Percentiles rank a stretch among this genome's conserved stretches.
These are phyloP conservation scores for Diaporthe velutina DNA, from an alignment of 2,329 filamentous ascomycete species.

Conservation along the genomic window DNA sequence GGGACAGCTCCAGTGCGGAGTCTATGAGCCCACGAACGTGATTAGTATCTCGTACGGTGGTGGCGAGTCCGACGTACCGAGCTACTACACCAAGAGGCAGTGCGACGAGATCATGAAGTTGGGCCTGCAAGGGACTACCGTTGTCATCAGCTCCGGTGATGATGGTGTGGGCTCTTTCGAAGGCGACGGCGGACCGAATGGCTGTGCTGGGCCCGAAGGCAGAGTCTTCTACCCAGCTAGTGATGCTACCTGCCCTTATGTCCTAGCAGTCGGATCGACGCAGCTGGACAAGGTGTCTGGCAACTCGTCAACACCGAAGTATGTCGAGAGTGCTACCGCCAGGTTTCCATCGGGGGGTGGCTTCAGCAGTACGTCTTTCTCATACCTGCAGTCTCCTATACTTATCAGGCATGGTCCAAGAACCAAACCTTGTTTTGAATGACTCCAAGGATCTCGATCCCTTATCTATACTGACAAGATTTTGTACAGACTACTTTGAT, in stretches of 20 bases:
- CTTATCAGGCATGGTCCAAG: no score
- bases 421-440: no score
- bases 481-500: conserved; percentile 45
- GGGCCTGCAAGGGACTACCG: conserved; percentile 55
- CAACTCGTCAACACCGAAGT: conserved; percentile 27
- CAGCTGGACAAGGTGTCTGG: conserved; percentile 42
- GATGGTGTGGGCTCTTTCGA: conserved; percentile 52
- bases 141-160: conserved; percentile 57
- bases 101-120: conserved; percentile 61
- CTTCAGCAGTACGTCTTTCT: conserved; percentile 45
- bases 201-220: conserved; percentile 52
- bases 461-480: background rate
- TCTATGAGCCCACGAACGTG: conserved; percentile 62
- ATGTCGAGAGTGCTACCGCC: conserved; percentile 44
- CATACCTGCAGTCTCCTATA: background rate
- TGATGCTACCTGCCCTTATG: conserved; percentile 61
- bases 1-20: conserved; percentile 52
- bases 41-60: conserved; percentile 64
- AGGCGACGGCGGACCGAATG: conserved; percentile 46
- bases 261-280: conserved; percentile 57
- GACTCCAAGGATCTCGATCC: no score
- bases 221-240: conserved; percentile 59
- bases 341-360: conserved; percentile 49
- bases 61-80: conserved; percentile 59
- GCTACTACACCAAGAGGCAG: conserved; percentile 59